Evolutionary conservation across 495 filamentous ascomycete genomes (phyloP), one percentile per base, ranked within the genome.

Genomic region (Chaetomium cochliodes): DNA sequence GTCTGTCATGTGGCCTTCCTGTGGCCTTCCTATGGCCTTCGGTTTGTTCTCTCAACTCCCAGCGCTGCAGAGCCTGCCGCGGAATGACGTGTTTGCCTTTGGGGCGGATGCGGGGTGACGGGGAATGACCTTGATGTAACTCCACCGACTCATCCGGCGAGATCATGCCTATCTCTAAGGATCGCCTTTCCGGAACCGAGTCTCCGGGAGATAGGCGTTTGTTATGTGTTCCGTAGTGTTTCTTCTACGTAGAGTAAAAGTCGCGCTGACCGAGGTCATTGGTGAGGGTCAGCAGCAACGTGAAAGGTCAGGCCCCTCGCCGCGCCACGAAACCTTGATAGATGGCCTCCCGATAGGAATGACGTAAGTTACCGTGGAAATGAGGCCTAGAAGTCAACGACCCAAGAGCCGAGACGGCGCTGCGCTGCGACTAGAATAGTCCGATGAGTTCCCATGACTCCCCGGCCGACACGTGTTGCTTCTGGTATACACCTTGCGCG

Each of bases 81-180:
- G 41, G 23, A 47, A 58, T 58, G 56, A 58, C 56, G 56, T 47
- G 56, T 37, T 58, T 39, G 13, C 13, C 47, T 44, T 37, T 1
- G 33, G 33, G 33, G 30, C 3, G 16, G 15, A 15, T 23, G 46
- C 20, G 52, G 46, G 46, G 46, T 18, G n/a, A 47, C n/a, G 44
- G 16, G 44, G 44, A 20, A 16, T 47, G 44, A 47, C 44, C 15
- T 7, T 47, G 44, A 20, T 28, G 50, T 16, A 15, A 53, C 50
- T 53, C 50, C 25, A 41, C 62, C 62, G 54, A 58, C 61, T 63
- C 61, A 63, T 57, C 52, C 61, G 61, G 61, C 39, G 28, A 57
- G 61, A 54, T 28, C 49, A 62, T 30, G 47, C 58, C 9, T 25
- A 5, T 39, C 20, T 11, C 12, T 11, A 18, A 12, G 26, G 13